A percentile compares a stretch with the other conserved stretches of the same genome.
These are phyloP conservation scores for Leptographium lundbergii DNA, from an alignment of 2,329 filamentous ascomycete species.

Conservation along the genomic window DNA sequence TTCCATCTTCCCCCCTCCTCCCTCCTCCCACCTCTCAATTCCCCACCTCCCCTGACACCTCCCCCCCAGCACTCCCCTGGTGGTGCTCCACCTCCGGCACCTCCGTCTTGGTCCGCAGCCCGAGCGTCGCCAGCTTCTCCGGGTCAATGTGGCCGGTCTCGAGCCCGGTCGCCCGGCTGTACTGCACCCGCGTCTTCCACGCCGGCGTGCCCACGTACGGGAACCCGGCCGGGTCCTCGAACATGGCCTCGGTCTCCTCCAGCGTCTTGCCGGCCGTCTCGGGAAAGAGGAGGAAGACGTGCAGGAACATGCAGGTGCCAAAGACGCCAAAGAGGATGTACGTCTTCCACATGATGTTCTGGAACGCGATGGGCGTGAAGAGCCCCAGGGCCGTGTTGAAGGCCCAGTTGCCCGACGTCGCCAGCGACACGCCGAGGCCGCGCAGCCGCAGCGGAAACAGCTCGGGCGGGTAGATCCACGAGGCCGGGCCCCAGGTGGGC, in stretches of 20 bases:
- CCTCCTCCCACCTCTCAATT: neutral
- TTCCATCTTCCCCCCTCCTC: neutral
- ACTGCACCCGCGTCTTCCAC: constrained; percentile 28
- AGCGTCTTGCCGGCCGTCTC: constrained; percentile 23
- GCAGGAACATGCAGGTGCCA: constrained; percentile 20
- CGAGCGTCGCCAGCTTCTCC: constrained; percentile 18
- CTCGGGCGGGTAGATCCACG: constrained; percentile 35
- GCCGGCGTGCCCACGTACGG: constrained; percentile 27
- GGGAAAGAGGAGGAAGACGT: constrained; percentile 22
- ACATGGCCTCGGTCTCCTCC: constrained; percentile 21
- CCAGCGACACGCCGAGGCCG: constrained; percentile 22
- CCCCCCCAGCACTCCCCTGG: neutral
- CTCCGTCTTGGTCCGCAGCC: constrained; percentile 12
- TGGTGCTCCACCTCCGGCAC: neutral
- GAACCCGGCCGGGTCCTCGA: constrained; percentile 24
- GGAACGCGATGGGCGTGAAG: constrained; percentile 24
- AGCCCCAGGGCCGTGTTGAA: constrained; percentile 28
- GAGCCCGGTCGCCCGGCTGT: constrained; percentile 17
- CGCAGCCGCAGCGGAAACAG: constrained; percentile 30
- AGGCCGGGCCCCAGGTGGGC: constrained; percentile 29
- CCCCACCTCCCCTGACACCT: neutral
- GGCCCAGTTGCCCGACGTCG: constrained; percentile 24
- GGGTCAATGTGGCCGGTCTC: constrained; percentile 23
- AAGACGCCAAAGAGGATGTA: constrained; percentile 23
- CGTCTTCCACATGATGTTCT: constrained; percentile 24